phyloP scores from a whole-genome alignment of 768 basidiomycete genomes.

The Inosperma sp. region DNA sequence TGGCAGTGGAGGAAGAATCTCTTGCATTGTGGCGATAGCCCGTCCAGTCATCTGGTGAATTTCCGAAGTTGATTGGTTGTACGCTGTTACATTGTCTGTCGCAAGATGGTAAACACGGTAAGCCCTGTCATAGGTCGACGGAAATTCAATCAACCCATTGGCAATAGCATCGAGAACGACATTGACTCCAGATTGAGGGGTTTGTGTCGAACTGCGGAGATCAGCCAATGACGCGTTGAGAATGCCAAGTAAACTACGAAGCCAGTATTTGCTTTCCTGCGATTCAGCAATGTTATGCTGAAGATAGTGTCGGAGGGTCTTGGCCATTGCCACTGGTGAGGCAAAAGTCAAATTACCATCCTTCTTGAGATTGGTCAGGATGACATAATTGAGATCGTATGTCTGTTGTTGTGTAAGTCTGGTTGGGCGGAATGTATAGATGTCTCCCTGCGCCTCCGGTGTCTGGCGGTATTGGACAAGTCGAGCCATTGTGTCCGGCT shows the following conservation, averaged over 20 bases:
- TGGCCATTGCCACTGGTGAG: slow-evolving; percentile 20
- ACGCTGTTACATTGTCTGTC: slow-evolving; percentile 12
- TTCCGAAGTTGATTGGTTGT: slow-evolving; percentile 16
- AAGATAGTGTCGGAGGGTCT: slow-evolving; percentile 19
- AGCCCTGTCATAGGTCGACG: slow-evolving; percentile 22
- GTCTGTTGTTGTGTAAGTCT: slow-evolving; percentile 27
- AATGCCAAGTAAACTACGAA: slow-evolving; percentile 14
- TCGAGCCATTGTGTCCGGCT: slow-evolving; percentile 2
- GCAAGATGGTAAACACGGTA: slow-evolving; percentile 23
- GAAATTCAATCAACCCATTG: slow-evolving; percentile 13
- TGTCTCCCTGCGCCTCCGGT: slow-evolving; percentile 20
- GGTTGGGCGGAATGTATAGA: slow-evolving; percentile 27
- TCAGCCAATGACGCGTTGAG: slow-evolving; percentile 4
- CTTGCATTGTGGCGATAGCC: slow-evolving; percentile 8
- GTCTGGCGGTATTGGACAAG: slow-evolving; percentile 20
- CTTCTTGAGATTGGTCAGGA: slow-evolving; percentile 21
- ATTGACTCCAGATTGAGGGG: slow-evolving; percentile 15
- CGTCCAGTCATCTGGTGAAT: slow-evolving; percentile 14
- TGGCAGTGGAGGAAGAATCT: slow-evolving; percentile 13
- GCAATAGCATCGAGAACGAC: slow-evolving; percentile 17
- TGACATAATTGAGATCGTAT: slow-evolving; percentile 26
- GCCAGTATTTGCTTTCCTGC: slow-evolving; percentile 14
- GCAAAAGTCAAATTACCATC: slow-evolving; percentile 26
- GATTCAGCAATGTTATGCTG: slow-evolving; percentile 16
- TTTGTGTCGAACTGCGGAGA: background rate